These are phyloP conservation scores for Pseudohalonectria lignicola DNA, from an alignment of 2,329 filamentous ascomycete species.

Conservation along the genomic window DNA sequence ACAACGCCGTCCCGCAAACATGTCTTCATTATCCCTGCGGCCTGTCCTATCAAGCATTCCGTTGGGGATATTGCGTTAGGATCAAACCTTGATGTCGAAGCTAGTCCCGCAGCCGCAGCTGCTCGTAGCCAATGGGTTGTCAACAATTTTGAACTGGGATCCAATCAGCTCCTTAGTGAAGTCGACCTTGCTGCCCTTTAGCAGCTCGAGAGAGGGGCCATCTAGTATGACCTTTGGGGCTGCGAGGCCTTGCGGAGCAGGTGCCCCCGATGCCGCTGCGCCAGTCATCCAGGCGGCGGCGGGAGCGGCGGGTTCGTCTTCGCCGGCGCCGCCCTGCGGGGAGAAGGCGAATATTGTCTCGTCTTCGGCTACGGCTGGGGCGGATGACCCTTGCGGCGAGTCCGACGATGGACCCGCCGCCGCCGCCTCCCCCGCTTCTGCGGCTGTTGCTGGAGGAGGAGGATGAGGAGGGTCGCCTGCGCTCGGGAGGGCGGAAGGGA, in stretches of 20 bases:
- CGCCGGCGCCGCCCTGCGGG: slow-evolving; percentile 33
- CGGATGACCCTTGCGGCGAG: slow-evolving; percentile 9
- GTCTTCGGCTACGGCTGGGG: slow-evolving; percentile 48
- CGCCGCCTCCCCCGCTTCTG: slow-evolving; percentile 6
- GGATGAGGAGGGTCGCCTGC: no score
- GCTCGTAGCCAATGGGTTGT: slow-evolving; percentile 84
- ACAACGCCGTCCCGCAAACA: no score
- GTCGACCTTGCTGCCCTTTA: slow-evolving; percentile 91
- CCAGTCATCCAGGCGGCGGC: not conserved
- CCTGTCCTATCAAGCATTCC: no score
- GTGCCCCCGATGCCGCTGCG: slow-evolving; percentile 5
- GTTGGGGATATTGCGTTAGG: no score
- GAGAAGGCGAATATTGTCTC: slow-evolving; percentile 78
- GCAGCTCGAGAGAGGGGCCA: slow-evolving; percentile 70
- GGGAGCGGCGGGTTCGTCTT: slow-evolving; percentile 21
- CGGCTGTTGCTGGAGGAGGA: slow-evolving; percentile 6
- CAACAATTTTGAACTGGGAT: slow-evolving; percentile 87
- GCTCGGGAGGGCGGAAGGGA: slow-evolving; percentile 27
- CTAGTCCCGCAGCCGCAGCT: slow-evolving; percentile 96
- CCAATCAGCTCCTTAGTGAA: slow-evolving; percentile 91
- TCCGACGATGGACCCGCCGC: slow-evolving; percentile 1
- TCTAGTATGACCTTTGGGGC: slow-evolving; percentile 81
- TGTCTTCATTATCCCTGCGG: no score
- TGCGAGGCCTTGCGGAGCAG: slow-evolving; percentile 17
- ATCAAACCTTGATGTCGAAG: slow-evolving; percentile 84